A percentile compares a stretch with the other conserved stretches of the same genome.
These are phyloP conservation scores for Epichloe gansuensis DNA, from an alignment of 2,329 filamentous ascomycete species.

Conservation along the genomic window DNA sequence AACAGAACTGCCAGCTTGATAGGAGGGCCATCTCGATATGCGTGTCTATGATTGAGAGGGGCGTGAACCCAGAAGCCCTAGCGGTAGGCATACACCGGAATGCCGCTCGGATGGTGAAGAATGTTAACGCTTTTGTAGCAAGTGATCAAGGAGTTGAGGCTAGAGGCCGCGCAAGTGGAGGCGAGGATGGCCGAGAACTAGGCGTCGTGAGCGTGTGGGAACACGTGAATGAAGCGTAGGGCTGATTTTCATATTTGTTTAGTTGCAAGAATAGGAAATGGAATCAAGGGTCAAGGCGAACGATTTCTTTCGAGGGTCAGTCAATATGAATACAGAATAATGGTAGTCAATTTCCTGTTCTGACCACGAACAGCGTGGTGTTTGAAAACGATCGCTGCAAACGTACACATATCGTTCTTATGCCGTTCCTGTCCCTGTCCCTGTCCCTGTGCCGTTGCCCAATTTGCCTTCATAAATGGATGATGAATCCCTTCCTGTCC, in stretches of 20 bases:
- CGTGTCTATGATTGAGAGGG: conserved; percentile 93
- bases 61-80: conserved; percentile 87
- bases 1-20: conserved; percentile 84
- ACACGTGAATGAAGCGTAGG: background rate
- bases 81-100: conserved; percentile 48
- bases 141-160: conserved; percentile 47
- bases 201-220: background rate
- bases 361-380: background rate
- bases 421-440: background rate
- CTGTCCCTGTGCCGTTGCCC: background rate
- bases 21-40: conserved; percentile 85
- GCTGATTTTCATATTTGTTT: background rate
- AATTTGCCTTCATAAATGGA: background rate
- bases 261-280: background rate
- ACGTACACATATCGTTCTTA: background rate
- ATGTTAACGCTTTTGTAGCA: conserved; percentile 24
- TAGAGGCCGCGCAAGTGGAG: conserved; percentile 39
- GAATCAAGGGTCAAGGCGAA: background rate
- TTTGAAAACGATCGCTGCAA: background rate
- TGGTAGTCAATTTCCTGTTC: background rate
- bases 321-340: background rate
- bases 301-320: background rate
- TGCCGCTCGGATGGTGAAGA: background rate
- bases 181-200: conserved; percentile 11
- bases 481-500: background rate